Evolutionary conservation across 2,329 filamentous ascomycete genomes (phyloP).

Genomic region (Polychaeton citri): DNA sequence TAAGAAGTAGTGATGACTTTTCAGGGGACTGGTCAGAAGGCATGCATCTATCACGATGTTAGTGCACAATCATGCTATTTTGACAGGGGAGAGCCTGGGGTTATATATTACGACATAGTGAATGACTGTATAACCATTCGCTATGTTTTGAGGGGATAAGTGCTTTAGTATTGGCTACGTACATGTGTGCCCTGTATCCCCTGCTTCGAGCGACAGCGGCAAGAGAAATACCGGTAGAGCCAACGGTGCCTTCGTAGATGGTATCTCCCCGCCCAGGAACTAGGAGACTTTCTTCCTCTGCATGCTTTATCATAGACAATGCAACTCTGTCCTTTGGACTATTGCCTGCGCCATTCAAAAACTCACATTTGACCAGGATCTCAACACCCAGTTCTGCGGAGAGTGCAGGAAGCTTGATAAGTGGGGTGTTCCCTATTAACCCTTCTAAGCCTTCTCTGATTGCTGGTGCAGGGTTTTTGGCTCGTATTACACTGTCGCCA

Average conservation of each 20-base stretch:
- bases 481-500: background rate
- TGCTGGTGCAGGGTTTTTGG: slow-evolving; percentile 4
- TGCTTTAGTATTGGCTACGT: slow-evolving; percentile 20
- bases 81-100: background rate
- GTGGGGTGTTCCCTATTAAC: slow-evolving; percentile 84
- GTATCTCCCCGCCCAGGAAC: slow-evolving; percentile 74
- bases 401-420: slow-evolving; percentile 74
- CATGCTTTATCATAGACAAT: slow-evolving; percentile 70
- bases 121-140: too few species aligned
- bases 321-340: slow-evolving; percentile 94
- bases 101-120: too few species aligned
- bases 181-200: slow-evolving; percentile 87
- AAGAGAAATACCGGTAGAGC: slow-evolving; percentile 89
- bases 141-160: too few species aligned
- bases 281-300: slow-evolving; percentile 65
- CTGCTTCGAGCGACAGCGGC: slow-evolving; percentile 76
- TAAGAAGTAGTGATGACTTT: slow-evolving; percentile 77
- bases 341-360: slow-evolving; percentile 86
- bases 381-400: slow-evolving; percentile 76
- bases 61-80: background rate
- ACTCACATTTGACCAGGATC: slow-evolving; percentile 89
- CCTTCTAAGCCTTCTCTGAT: slow-evolving; percentile 75
- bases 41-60: slow-evolving; percentile 53
- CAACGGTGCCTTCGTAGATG: slow-evolving; percentile 94
- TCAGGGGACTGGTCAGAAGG: slow-evolving; percentile 79